Base-by-base conservation (phyloP, 306 rosid genomes). In the Delonix regia region DNA sequence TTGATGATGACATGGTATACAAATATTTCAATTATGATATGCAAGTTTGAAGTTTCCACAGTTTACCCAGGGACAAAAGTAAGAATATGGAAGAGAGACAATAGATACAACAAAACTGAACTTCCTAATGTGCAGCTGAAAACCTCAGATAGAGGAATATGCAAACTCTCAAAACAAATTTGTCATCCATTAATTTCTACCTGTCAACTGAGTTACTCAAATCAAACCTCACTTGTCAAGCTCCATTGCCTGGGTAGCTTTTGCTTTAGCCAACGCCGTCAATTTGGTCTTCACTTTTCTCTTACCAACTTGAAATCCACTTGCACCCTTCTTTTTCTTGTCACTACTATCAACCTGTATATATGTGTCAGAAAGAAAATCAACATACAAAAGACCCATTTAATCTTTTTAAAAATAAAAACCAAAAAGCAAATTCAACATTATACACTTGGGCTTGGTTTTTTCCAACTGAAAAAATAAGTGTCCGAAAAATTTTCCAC, bases 181-280 rank as follows among this genome's bases (percentile, higher is more conserved):
- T 62, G 55, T 53, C 55, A 73, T 67, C 70, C 30, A 59, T 59
- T 51, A 52, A 21, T 55, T 80, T 78, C 81, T 71, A 74, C 7
- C 3, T n/a, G 70, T 71, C 44, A 28, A 28, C 53, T 14, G 75
- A 57, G 61, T 3, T 61, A 71, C 76, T 49, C 9, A 6, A n/a
- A 71, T 13, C 65, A 45, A 85, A 82, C 88, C 90, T 94, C 85
- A 92, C 8, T 87, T 78, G 73, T 92, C 97, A 86, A 94, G 80
- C 75, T 92, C 97, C 97, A 94, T 92, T 42, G 99, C 99, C 74
- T 90, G 95, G 28, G 87, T 85, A 70, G 86, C 97, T 82, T 94
- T 94, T 21, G 97, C 97, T 84, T 90, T 90, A n/a, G 92, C 85
- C 74, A 86, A 38, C 2, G 97, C 90, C 0, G 94, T 85, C 90